These are phyloP conservation scores for Thalassiosira livingstoniorum DNA, from an alignment of 352 stramenopile genomes.

Conservation along the genomic window DNA sequence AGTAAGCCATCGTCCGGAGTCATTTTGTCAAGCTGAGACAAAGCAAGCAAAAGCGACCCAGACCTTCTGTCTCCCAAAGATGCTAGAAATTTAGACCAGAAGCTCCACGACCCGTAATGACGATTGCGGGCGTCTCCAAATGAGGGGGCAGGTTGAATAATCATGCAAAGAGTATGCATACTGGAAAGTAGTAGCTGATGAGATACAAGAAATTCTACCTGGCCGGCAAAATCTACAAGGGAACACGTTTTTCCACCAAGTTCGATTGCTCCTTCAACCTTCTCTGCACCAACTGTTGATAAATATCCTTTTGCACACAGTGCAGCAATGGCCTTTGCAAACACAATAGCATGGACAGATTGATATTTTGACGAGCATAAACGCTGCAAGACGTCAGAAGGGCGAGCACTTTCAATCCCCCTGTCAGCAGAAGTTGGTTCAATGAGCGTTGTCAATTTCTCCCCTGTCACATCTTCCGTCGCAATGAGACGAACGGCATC, in stretches of 20 bases:
- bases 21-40: slow-evolving; percentile 45
- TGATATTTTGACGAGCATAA: slow-evolving; percentile 37
- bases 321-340: slow-evolving; percentile 32
- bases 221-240: slow-evolving; percentile 43
- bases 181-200: slow-evolving; percentile 46
- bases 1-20: background rate
- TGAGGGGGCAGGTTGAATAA: slow-evolving; percentile 44
- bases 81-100: slow-evolving; percentile 36
- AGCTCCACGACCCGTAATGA: slow-evolving; percentile 45
- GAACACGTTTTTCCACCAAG: slow-evolving; percentile 25
- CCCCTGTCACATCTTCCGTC: slow-evolving; percentile 23
- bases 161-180: slow-evolving; percentile 47
- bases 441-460: slow-evolving; percentile 31
- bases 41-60: slow-evolving; percentile 38
- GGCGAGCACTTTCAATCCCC: background rate
- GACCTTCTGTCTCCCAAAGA: slow-evolving; percentile 36
- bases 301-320: slow-evolving; percentile 42
- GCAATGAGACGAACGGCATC: slow-evolving; percentile 27
- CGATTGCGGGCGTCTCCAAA: slow-evolving; percentile 30
- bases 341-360: slow-evolving; percentile 17
- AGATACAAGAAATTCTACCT: slow-evolving; percentile 44
- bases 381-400: slow-evolving; percentile 12
- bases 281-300: slow-evolving; percentile 39
- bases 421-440: background rate
- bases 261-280: slow-evolving; percentile 36